Evolutionary conservation across 2,329 filamentous ascomycete species (phyloP).

Genomic region (Ophiosphaerella narmari): DNA sequence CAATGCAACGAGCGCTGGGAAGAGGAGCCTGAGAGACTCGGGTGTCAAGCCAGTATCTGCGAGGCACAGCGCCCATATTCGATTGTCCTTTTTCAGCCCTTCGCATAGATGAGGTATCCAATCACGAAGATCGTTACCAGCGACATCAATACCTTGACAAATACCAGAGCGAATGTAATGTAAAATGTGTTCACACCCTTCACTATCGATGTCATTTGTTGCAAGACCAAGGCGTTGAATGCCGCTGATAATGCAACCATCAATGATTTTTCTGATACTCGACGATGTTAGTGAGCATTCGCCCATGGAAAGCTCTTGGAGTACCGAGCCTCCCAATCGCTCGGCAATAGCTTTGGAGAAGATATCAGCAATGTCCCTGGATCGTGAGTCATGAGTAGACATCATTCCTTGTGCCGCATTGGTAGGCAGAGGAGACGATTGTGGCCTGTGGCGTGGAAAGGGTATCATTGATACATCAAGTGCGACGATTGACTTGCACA

Average conservation of each 20-base stretch:
- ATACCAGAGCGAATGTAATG: constrained; percentile 75
- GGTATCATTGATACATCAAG: constrained; percentile 85
- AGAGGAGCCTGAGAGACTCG: constrained; percentile 70
- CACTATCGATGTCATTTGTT: constrained; percentile 75
- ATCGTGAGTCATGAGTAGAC: constrained; percentile 14
- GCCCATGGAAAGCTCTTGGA: constrained; percentile 83
- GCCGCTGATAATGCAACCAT: constrained; percentile 78
- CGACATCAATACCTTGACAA: constrained; percentile 87
- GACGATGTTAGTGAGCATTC: constrained; percentile 74
- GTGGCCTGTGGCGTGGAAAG: constrained; percentile 54
- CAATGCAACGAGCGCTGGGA: constrained; percentile 73
- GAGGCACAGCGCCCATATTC: constrained; percentile 81
- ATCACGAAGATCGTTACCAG: constrained; percentile 73
- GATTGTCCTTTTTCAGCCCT: constrained; percentile 54
- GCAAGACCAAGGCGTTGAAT: constrained; percentile 81
- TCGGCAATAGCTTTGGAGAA: constrained; percentile 77
- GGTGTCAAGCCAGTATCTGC: constrained; percentile 83
- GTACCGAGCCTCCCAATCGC: constrained; percentile 72
- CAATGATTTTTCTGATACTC: constrained; percentile 76
- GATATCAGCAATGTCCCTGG: constrained; percentile 64
- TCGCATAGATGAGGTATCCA: constrained; percentile 55
- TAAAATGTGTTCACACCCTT: constrained; percentile 75
- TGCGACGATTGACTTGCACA: constrained; percentile 83
- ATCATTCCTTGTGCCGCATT: constrained; percentile 11
- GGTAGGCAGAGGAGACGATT: constrained; percentile 18